phyloP scores from a whole-genome alignment of 2,329 filamentous ascomycete species.

The Cladobotryum mycophilum region DNA sequence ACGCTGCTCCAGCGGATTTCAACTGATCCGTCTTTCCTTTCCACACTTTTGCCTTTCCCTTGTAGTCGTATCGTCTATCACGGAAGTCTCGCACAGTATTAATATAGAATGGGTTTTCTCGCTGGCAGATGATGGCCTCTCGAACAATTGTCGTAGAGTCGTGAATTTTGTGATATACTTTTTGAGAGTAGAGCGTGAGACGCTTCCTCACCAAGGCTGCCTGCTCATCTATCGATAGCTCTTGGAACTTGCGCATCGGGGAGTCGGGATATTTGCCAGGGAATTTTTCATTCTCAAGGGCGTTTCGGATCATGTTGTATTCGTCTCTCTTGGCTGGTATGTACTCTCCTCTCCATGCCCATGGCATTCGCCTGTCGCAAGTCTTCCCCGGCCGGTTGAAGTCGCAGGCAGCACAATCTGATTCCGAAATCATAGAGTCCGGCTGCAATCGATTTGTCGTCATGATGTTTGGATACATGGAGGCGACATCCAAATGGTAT shows the following conservation, averaged over 20 bases:
- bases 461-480: conserved; percentile 99
- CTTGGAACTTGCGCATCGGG: conserved; percentile 68
- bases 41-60: conserved; percentile 96
- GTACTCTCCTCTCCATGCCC: conserved; percentile 98
- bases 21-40: conserved; percentile 90
- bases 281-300: conserved; percentile 87
- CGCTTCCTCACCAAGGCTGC: conserved; percentile 75
- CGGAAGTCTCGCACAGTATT: conserved; percentile 93
- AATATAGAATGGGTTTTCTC: conserved; percentile 98
- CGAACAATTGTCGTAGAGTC: conserved; percentile 87
- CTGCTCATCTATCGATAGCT: conserved; percentile 77
- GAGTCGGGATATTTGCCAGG: conserved; percentile 70
- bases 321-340: conserved; percentile 93
- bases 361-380: conserved; percentile 88
- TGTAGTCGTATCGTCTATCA: conserved; percentile 97
- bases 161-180: conserved; percentile 99
- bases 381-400: conserved; percentile 98
- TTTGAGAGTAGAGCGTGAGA: conserved; percentile 88
- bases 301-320: conserved; percentile 97
- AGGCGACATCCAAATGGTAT: conserved; percentile 96
- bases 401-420: conserved; percentile 93
- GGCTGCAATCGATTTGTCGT: conserved; percentile 96
- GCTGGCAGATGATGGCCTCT: conserved; percentile 96
- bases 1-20: conserved; percentile 72
- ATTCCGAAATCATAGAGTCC: conserved; percentile 97